phyloP scores from a whole-genome alignment of 208 protist genomes.

The Acanthamoeba royreba region DNA sequence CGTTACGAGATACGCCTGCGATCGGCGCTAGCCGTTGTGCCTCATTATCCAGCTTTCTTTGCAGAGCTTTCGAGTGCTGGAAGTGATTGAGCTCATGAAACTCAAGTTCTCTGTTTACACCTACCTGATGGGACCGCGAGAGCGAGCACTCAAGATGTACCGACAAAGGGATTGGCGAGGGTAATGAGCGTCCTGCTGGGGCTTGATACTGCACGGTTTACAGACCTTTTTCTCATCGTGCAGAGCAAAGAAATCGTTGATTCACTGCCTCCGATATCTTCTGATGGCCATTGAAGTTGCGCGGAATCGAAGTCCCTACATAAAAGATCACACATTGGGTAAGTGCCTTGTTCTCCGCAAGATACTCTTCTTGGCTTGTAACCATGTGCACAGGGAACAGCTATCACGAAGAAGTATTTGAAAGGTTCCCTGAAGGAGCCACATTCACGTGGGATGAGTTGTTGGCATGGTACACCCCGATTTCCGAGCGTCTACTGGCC shows the following conservation, averaged over 20 bases:
- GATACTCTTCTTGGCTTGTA: background rate
- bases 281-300: background rate
- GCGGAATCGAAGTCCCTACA: background rate
- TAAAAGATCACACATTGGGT: background rate
- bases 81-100: background rate
- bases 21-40: background rate
- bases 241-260: background rate
- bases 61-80: background rate
- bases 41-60: background rate
- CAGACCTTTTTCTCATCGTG: too few species aligned
- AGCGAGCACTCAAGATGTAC: background rate
- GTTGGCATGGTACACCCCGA: background rate
- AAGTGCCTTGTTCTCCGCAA: background rate
- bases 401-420: background rate
- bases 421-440: background rate
- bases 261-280: background rate
- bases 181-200: too few species aligned
- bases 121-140: background rate
- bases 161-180: background rate
- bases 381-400: background rate
- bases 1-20: background rate
- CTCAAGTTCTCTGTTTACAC: background rate
- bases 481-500: background rate
- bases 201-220: too few species aligned
- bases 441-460: background rate